Base-by-base conservation (phyloP, 2,329 filamentous ascomycete species). In the Microsporum canis region DNA sequence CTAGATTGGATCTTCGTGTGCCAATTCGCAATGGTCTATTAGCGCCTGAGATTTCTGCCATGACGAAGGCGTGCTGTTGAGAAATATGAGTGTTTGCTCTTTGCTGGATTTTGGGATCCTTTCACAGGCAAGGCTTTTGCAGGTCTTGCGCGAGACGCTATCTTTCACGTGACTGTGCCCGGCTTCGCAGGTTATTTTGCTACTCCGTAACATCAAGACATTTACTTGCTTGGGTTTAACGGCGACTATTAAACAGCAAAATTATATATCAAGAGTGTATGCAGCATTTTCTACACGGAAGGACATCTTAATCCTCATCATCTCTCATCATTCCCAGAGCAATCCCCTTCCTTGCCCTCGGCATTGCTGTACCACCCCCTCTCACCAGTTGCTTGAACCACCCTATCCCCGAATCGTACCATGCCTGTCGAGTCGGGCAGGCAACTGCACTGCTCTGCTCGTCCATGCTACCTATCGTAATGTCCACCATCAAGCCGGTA, bases 1-100 rank as follows among this genome's bases (percentile, higher is more conserved):
- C 91, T 53, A 96, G 84, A 36, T 84, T 81, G 31, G 89, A 95
- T 70, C 86, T 84, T 67, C 91, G 86, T 47, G 89, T 92, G 73
- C 91, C 91, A 66, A 96, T 85, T 58, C 65, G 65, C 47, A 67
- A 53, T 59, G 60, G 64, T 10, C 5, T 36, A 10, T 36, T 45
- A 17, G 41, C 4, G 7, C 3, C 14, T 10, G 39, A 38, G 10
- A 29, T 53, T 14, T 53, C 39, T 41, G 39, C 14, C 39, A 41
- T 41, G 17, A 45, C n/a, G 41, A 45, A 36, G 34, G 2, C 1
- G 34, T 36, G 10, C 34, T 36, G 10, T 36, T 36, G 34, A 36
- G 34, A 36, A 36, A 5, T 6, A 10, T 36, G 5, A 36, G 34
- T 36, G 34, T 36, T 36, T 36, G 34, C 5, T 10, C 1, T 36